Evolutionary conservation across 257 asterid species (phyloP).

Genomic region (Plantago ovata): DNA sequence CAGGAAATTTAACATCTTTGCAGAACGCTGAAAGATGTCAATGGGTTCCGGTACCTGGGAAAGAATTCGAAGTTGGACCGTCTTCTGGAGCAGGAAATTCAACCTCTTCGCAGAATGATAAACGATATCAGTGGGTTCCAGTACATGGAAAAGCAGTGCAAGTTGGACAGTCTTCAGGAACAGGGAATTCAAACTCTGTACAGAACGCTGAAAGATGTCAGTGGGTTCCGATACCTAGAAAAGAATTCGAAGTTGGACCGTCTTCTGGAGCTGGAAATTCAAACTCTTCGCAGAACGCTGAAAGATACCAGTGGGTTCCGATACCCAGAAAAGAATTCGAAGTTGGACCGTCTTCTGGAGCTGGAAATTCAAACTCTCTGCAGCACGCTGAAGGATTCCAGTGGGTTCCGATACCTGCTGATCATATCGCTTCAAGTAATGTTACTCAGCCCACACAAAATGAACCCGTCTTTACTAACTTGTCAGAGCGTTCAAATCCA

Average conservation of each 20-base stretch:
- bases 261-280: too few relatives aligned
- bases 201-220: constrained; percentile 44
- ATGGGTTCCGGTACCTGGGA: constrained; percentile 40
- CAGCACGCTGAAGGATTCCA: constrained; percentile 43
- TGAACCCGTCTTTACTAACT: constrained; percentile 25
- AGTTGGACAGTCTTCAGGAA: too few relatives aligned
- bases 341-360: constrained; percentile 67
- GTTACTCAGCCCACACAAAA: constrained; percentile 26
- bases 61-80: constrained; percentile 64
- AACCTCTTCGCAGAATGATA: constrained; percentile 33
- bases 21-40: constrained; percentile 47
- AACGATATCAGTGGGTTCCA: constrained; percentile 45
- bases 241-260: too few relatives aligned
- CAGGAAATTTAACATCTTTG: neutral
- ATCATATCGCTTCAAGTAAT: constrained; percentile 30
- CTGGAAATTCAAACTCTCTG: constrained; percentile 44
- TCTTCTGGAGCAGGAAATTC: constrained; percentile 66
- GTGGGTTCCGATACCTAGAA: constrained; percentile 35
- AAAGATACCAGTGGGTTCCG: constrained; percentile 45
- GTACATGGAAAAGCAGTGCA: constrained; percentile 11
- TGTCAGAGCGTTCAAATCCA: constrained; percentile 46
- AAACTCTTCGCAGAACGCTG: constrained; percentile 30
- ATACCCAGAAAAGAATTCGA: constrained; percentile 47
- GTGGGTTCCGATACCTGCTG: constrained; percentile 37
- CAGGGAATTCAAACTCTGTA: neutral